Evolutionary conservation across 2,329 filamentous ascomycete species (phyloP), one percentile per base, ranked within the genome.

Genomic region (Cytospora schulzeri): DNA sequence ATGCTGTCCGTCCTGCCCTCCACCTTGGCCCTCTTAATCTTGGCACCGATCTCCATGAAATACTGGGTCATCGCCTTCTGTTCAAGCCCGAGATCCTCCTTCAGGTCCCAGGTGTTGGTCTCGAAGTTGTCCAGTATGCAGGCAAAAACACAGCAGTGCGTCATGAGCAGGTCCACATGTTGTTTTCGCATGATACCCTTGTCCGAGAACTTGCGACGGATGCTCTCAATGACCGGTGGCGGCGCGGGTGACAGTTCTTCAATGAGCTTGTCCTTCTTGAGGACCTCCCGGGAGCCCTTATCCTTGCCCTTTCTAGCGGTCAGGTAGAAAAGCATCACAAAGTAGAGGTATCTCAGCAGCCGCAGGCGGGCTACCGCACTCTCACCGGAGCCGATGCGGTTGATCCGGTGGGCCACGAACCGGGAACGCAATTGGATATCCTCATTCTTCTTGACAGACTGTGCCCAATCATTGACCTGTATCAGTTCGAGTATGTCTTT

Each of bases 11-110:
- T 76, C 65, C 77, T 83, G 67, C 87, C 86, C 63, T 86, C 86
- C 35, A 83, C 85, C 69, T 88, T 82, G 64, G 85, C 81, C 69
- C 81, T 78, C 74, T 83, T 86, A 33, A 91, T 81, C 70, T 82
- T 85, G 33, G 88, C 91, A 26, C 92, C 92, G 68, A 95, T 88
- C 75, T 94, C 91, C 56, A 80, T 78, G 75, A 91, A 93, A 75
- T 92, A 93, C 72, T 87, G 83, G 60, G 81, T 83, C 71, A 94
- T 87, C 72, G 86, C 81, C 76, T 86, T 89, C 75, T 88, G 86
- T 69, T 93, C 90, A 64, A 93, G 71, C 72, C 85, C 84, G 66
- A 95, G 76, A 73, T 95, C 92, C 67, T 90, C 86, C 60, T 87
- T 84, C 68, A 96, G 77, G 68, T 89, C 83, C 67, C 83, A 84